A percentile compares a stretch with the other conserved stretches of the same genome.
Conservation (phyloP, 306 rosid species). For the Begonia masoniana region DNA sequence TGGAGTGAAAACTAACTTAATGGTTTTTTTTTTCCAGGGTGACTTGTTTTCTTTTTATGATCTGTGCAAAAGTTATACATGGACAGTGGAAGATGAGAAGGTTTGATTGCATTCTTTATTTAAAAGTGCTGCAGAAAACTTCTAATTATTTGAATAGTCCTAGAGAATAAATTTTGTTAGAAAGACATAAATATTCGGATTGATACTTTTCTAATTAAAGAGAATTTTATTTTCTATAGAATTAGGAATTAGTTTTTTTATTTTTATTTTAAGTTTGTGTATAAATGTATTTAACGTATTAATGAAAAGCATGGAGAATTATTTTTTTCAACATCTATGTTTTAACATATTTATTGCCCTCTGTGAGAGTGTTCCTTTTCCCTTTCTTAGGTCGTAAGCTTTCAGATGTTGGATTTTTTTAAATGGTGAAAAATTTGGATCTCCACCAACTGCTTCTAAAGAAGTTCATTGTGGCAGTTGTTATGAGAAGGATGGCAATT, state of each 20-base stretch:
- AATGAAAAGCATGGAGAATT: no score
- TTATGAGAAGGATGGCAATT: constrained; percentile 52
- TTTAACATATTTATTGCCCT: no score
- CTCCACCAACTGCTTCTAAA: constrained; percentile 24
- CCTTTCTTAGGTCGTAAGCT: constrained; percentile 59
- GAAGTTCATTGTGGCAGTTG: constrained; percentile 30
- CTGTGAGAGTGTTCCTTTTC: not conserved
- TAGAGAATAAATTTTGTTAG: no score
- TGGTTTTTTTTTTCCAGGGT: constrained; percentile 39
- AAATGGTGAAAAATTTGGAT: constrained; percentile 20
- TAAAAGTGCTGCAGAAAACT: not conserved
- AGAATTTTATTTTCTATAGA: no score
- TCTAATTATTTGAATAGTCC: not conserved
- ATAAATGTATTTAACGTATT: no score
- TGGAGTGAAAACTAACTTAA: not conserved
- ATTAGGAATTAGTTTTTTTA: no score
- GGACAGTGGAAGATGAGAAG: constrained; percentile 86
- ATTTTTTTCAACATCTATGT: no score
- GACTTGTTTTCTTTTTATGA: constrained; percentile 73
- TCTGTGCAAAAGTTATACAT: constrained; percentile 71
- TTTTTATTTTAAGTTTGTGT: no score
- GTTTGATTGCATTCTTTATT: constrained; percentile 18
- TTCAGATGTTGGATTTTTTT: constrained; percentile 27
- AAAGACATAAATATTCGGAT: no score
- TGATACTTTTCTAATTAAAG: no score